These are phyloP conservation scores for Apiospora saccharicola DNA, from an alignment of 2,329 filamentous ascomycete species.

Conservation along the genomic window DNA sequence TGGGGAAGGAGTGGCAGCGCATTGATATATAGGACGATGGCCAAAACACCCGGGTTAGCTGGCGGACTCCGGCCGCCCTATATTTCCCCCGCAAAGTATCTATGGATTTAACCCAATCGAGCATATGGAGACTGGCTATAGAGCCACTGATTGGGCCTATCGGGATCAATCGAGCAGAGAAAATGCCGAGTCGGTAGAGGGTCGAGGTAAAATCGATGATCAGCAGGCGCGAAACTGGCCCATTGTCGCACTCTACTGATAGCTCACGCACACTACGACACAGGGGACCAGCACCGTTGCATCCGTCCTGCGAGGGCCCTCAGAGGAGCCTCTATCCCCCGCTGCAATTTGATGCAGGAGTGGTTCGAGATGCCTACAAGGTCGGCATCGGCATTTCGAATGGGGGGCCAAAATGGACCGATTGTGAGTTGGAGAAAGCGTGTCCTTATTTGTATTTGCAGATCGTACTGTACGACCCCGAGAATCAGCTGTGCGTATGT, in stretches of 20 bases:
- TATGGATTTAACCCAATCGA: constrained; percentile 4
- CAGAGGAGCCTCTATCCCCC: constrained; percentile 4
- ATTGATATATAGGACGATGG: constrained; percentile 8
- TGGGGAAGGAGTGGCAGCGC: constrained; percentile 1
- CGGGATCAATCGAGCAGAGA: not conserved
- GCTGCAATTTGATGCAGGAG: constrained; percentile 1
- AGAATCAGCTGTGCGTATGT: not conserved
- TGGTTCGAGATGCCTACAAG: not conserved
- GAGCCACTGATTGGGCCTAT: not conserved
- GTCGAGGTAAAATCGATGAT: not conserved
- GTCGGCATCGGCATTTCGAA: not conserved
- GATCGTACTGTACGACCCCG: not conserved
- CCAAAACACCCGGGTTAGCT: not conserved
- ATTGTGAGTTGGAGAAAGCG: not conserved
- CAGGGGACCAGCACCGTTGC: not conserved
- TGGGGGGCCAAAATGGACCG: not conserved
- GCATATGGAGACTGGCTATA: not conserved
- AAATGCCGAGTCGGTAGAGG: not conserved
- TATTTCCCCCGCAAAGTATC: constrained; percentile 10
- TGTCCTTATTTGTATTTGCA: not conserved
- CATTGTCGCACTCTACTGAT: not conserved
- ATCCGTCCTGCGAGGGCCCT: not conserved
- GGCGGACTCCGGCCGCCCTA: not conserved
- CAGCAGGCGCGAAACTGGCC: constrained; percentile 14
- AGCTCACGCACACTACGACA: not conserved